Conservation (phyloP, 2,329 filamentous ascomycete species). For the Beauveria scarabaeidicola region DNA sequence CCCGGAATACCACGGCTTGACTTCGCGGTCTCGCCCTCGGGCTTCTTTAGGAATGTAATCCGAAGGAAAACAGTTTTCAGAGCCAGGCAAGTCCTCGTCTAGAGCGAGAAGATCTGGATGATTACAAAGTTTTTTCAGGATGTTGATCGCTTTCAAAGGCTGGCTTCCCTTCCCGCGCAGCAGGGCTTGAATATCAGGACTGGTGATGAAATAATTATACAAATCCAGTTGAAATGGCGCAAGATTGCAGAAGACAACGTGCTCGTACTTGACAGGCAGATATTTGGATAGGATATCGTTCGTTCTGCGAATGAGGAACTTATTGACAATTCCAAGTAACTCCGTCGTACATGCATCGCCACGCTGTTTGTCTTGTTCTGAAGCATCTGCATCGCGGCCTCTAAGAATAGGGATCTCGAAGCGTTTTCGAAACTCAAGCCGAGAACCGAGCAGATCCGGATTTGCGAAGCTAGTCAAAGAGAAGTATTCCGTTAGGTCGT, state of each 20-base stretch:
- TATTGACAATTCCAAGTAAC: slow-evolving; percentile 80
- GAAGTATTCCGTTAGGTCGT: slow-evolving; percentile 97
- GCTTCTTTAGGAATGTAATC: slow-evolving; percentile 85
- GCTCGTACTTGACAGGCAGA: slow-evolving; percentile 95
- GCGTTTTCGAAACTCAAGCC: slow-evolving; percentile 84
- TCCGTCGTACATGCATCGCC: slow-evolving; percentile 79
- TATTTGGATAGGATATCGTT: slow-evolving; percentile 99
- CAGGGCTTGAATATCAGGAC: slow-evolving; percentile 86
- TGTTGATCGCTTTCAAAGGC: slow-evolving; percentile 89
- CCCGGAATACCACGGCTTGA: slow-evolving; percentile 93
- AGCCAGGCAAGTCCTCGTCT: slow-evolving; percentile 75
- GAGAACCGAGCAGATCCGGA: slow-evolving; percentile 79
- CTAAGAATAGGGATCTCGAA: slow-evolving; percentile 89
- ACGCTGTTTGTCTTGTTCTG: slow-evolving; percentile 70
- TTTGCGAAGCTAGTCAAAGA: slow-evolving; percentile 94
- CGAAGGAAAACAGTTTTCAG: slow-evolving; percentile 70
- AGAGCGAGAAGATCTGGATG: slow-evolving; percentile 89
- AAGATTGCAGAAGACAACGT: slow-evolving; percentile 95
- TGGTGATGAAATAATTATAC: slow-evolving; percentile 96
- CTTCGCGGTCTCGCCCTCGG: slow-evolving; percentile 79
- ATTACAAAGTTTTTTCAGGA: slow-evolving; percentile 97
- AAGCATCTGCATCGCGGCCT: slow-evolving; percentile 83
- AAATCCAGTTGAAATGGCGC: slow-evolving; percentile 86
- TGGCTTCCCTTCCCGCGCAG: slow-evolving; percentile 91
- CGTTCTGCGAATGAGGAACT: slow-evolving; percentile 94